Evolutionary conservation across 169 alveolate species (phyloP).

Genomic region (Amoebophrya sp.): DNA sequence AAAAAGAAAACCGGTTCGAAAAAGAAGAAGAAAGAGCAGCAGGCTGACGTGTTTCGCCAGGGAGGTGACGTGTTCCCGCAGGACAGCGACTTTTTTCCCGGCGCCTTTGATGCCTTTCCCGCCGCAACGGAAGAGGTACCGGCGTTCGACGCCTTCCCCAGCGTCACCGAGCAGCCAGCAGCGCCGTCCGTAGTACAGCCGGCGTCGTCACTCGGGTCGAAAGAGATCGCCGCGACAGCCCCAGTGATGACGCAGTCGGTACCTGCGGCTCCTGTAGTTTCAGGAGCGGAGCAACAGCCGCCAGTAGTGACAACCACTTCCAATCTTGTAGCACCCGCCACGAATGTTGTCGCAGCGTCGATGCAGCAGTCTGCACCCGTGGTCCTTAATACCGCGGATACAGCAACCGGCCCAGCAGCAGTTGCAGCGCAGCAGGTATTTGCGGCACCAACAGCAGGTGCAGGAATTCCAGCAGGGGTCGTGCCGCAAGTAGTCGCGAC

Average conservation of each 20-base stretch:
- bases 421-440: too few species aligned
- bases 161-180: too few species aligned
- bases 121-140: background rate
- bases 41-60: background rate
- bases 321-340: background rate
- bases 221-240: background rate
- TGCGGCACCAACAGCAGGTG: too few species aligned
- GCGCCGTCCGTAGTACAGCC: too few species aligned
- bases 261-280: background rate
- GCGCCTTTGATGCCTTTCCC: background rate
- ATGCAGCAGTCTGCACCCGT: too few species aligned
- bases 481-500: too few species aligned
- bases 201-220: too few species aligned
- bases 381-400: too few species aligned
- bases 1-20: too few species aligned
- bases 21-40: background rate
- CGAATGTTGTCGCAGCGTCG: background rate
- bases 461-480: too few species aligned
- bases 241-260: background rate
- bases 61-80: too few species aligned
- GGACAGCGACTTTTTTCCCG: background rate
- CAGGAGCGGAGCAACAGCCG: background rate
- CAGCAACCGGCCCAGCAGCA: too few species aligned
- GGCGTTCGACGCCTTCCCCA: background rate
- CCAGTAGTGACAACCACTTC: background rate